Evolutionary conservation across 345 rosid genomes (phyloP), one percentile per base, ranked within the genome.

Genomic region (Brassica nigra): DNA sequence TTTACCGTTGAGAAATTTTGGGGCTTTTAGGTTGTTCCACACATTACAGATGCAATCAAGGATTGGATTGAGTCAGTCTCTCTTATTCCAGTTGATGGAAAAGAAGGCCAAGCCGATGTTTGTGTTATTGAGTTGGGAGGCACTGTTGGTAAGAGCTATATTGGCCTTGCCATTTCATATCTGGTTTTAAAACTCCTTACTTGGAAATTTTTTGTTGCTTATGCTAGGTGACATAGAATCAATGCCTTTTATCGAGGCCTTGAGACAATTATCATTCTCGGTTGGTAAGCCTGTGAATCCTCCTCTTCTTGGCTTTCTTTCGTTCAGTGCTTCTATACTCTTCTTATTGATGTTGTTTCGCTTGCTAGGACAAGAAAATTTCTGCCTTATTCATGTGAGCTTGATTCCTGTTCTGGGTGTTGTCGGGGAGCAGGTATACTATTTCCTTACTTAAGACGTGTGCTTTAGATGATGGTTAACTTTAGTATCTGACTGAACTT

Each of bases 91-190:
- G 98, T 95, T 37, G 99, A 95, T 88, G 99, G 98, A 71, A 83
- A 86, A 71, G 90, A 91, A 76, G 97, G 90, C 15, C 88, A 95
- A 61, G 93, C 97, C 0, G 90, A 93, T 89, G 96, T 93, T 77
- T 95, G 99, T 83, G 98, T 95, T 59, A 95, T 95, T 82, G 99
- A 95, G 87, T 84, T 95, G 76, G 99, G 99, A 62, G 99, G 99
- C 68, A 95, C 99, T 67, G 96, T 93, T 78, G 99, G 99, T 95
- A 86, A 85, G 90, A 81, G 74, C 76, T 49, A 23, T 23, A 23
- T 23, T 23, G 27, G 27, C 27, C 78, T 68, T 34, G 31, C 5
- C 4, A 75, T 44, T 33, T 42, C 59, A 58, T 70, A 6, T 3
- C 57, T 10, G 5, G 54, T 54, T 62, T 62, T 9, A 33, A 44